Percentiles rank a stretch among this genome's conserved stretches.
Evolutionary conservation across 768 basidiomycete genomes (phyloP).

Genomic region (Ramaria sp.): DNA sequence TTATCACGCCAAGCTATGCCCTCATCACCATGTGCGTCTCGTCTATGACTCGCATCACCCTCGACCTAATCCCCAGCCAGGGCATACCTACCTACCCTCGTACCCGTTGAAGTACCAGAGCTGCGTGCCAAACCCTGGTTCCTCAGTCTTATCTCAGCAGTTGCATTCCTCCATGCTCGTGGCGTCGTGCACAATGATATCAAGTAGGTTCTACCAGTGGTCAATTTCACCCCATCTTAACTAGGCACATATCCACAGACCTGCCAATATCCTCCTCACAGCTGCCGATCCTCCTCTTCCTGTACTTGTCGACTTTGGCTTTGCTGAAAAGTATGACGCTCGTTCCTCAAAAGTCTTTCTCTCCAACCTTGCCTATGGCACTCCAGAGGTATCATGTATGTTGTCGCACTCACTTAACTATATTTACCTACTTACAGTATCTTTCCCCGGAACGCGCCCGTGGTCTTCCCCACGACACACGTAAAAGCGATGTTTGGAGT

Average conservation of each 20-base stretch:
- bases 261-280: constrained; percentile 87
- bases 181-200: constrained; percentile 91
- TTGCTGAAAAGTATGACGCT: constrained; percentile 78
- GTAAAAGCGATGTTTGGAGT: constrained; percentile 84
- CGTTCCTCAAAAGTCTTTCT: constrained; percentile 58
- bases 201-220: constrained; percentile 44
- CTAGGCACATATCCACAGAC: constrained; percentile 33
- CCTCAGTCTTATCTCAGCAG: constrained; percentile 65
- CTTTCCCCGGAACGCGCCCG: constrained; percentile 86
- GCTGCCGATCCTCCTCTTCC: constrained; percentile 52
- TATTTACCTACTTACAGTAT: constrained; percentile 41
- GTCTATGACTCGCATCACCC: constrained; percentile 5
- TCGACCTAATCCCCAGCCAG: constrained; percentile 27
- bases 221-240: not conserved
- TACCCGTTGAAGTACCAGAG: constrained; percentile 85
- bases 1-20: constrained; percentile 84
- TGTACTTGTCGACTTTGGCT: constrained; percentile 93
- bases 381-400: constrained; percentile 61
- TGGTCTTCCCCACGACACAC: constrained; percentile 84
- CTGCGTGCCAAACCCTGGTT: constrained; percentile 73
- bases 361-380: constrained; percentile 80
- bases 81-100: constrained; percentile 75
- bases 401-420: not conserved
- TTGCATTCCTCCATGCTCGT: constrained; percentile 73
- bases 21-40: constrained; percentile 78